A percentile compares a stretch with the other conserved stretches of the same genome.
These are phyloP conservation scores for Mycocentrospora acerina DNA, from an alignment of 2,329 filamentous ascomycete species.

Conservation along the genomic window DNA sequence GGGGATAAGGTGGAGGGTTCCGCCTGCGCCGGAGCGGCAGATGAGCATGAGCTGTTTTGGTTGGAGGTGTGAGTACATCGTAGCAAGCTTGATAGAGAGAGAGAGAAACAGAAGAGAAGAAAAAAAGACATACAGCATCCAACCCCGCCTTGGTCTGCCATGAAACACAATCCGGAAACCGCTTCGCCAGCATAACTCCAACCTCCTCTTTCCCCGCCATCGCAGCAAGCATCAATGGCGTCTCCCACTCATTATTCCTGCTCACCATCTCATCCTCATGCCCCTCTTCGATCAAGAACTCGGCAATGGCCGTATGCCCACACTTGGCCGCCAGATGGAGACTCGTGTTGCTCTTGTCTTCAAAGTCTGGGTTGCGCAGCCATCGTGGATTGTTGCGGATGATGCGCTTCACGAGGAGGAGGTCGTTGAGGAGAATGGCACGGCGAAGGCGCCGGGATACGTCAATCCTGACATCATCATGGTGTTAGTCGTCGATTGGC, in stretches of 20 bases:
- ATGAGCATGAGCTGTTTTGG: slow-evolving; percentile 46
- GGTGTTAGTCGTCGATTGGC: neutral
- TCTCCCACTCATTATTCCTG: slow-evolving; percentile 77
- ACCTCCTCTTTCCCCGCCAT: slow-evolving; percentile 69
- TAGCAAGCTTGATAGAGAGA: slow-evolving; percentile 4
- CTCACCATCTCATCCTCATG: slow-evolving; percentile 75
- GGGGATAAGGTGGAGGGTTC: slow-evolving; percentile 48
- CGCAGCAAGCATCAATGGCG: slow-evolving; percentile 78
- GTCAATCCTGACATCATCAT: slow-evolving; percentile 69
- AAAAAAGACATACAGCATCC: slow-evolving; percentile 60
- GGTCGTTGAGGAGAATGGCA: slow-evolving; percentile 75
- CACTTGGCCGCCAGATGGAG: slow-evolving; percentile 78
- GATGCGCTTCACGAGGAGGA: slow-evolving; percentile 73
- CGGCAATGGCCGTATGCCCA: slow-evolving; percentile 69
- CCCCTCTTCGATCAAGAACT: slow-evolving; percentile 69
- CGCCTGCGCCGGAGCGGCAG: slow-evolving; percentile 35
- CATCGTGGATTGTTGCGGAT: slow-evolving; percentile 69
- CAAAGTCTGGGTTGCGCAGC: slow-evolving; percentile 77
- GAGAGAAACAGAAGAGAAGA: slow-evolving; percentile 1
- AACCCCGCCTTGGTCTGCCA: slow-evolving; percentile 67
- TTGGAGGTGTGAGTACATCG: too few relatives aligned
- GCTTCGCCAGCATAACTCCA: slow-evolving; percentile 68
- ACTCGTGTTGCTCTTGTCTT: slow-evolving; percentile 76
- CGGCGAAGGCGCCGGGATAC: slow-evolving; percentile 75
- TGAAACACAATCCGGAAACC: slow-evolving; percentile 63